Base-by-base conservation (phyloP, 2,329 filamentous ascomycete species). In the Rhynchosporium graminicola region DNA sequence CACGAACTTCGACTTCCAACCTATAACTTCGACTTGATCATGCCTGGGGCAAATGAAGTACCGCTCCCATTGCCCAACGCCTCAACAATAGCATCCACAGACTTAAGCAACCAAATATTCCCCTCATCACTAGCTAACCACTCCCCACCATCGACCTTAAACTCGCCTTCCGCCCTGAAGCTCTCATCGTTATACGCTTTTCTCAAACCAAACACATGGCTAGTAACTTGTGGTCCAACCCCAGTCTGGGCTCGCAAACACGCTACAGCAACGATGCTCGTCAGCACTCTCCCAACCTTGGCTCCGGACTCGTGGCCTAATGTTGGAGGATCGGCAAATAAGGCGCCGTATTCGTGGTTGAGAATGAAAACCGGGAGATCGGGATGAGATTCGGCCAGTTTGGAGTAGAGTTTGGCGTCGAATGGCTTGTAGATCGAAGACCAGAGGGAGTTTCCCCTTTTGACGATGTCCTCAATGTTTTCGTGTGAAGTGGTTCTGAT, bases 301-400 rank as follows among this genome's bases (percentile, higher is more conserved):
- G 80, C 80, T 28, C 76, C 77, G 4, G 75, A 71, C 7, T 77
- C 71, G 28, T 60, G 62, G 6, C 58, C 61, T 13, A 76, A 75
- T 3, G 69, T 70, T 0, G 80, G 74, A 1, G 90, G 90, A 68
- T 95, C 88, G 0, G 88, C 83, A 43, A 96, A 85, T 12, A 95
- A 75, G 1, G 84, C 85, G 0, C 87, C 87, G 74, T 96, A 96
- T 73, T 94, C 88, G 57, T 82, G 83, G 67, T 87, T 81, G 13
- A 95, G 78, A 68, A 96, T 95, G 72, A 91, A 87, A 3, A 93
- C 88, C 0, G 91, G 91, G 29, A 96, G 77, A 73, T 95, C 91
- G 0, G 91, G 91, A 73, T 96, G 91, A 10, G 87, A 86, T n/a
- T 82, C 80, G 0, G 84, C 89, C 1, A 96, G 84, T 76, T 89